Evolutionary conservation across 2,329 filamentous ascomycete genomes (phyloP).

Genomic region (Sphaerulina musiva): DNA sequence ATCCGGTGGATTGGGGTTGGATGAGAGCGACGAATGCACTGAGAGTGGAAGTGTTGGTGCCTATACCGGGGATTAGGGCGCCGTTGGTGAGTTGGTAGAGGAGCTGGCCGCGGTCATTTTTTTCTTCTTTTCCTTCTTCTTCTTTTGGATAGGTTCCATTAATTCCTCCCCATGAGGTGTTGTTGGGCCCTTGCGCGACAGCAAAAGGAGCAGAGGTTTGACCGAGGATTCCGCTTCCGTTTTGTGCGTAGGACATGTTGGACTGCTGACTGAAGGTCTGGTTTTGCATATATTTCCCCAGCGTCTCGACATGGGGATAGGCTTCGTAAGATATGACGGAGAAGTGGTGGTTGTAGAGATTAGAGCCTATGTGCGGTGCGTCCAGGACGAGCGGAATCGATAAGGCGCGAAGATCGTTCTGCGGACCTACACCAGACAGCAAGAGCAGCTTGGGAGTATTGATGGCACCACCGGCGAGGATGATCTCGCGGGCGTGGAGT

Average conservation of each 20-base stretch:
- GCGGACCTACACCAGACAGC: conserved; percentile 57
- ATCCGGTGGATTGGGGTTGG: conserved; percentile 49
- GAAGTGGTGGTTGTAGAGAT: conserved; percentile 28
- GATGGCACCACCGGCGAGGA: conserved; percentile 49
- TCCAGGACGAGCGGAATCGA: conserved; percentile 51
- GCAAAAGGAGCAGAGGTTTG: conserved; percentile 32
- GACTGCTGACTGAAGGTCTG: conserved; percentile 2
- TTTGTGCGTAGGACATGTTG: conserved; percentile 37
- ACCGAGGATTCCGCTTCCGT: conserved; percentile 46
- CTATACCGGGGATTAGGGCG: neutral
- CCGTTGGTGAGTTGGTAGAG: conserved; percentile 1
- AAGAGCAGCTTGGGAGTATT: conserved; percentile 60
- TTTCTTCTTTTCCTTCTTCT: too few species aligned
- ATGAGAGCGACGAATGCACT: conserved; percentile 33
- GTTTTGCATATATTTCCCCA: conserved; percentile 2
- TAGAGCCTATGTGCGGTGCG: conserved; percentile 35
- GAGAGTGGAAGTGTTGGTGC: conserved; percentile 6
- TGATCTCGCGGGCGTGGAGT: conserved; percentile 37
- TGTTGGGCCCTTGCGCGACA: conserved; percentile 28
- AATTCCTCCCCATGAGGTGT: too few species aligned
- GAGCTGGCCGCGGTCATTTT: conserved; percentile 9
- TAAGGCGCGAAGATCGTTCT: conserved; percentile 46
- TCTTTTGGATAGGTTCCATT: too few species aligned
- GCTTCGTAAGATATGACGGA: conserved; percentile 28
- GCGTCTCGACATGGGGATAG: neutral